Conservation (phyloP, 495 filamentous ascomycete genomes). For the Hypoxylon crocopeplum region DNA sequence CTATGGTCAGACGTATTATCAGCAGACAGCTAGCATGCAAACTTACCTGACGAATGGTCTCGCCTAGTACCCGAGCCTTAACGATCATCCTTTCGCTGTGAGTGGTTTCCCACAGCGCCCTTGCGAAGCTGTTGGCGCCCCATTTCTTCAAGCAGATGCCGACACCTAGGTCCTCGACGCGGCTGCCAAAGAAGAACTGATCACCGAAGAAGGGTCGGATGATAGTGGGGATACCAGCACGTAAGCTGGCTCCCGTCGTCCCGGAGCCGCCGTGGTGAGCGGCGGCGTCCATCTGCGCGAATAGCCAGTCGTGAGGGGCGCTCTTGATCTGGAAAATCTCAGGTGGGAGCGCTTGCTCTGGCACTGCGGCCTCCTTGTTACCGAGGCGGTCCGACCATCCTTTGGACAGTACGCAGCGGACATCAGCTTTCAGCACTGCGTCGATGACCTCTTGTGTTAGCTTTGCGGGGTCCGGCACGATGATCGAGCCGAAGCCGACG, state of each 20-base stretch:
- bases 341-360: slow-evolving; percentile 76
- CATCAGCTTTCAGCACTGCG: slow-evolving; percentile 88
- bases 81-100: slow-evolving; percentile 87
- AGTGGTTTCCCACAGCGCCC: slow-evolving; percentile 91
- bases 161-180: slow-evolving; percentile 91
- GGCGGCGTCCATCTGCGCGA: slow-evolving; percentile 91
- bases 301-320: slow-evolving; percentile 97
- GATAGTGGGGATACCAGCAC: slow-evolving; percentile 92
- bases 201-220: slow-evolving; percentile 98
- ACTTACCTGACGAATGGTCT: slow-evolving; percentile 84
- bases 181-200: slow-evolving; percentile 91
- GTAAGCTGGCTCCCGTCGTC: slow-evolving; percentile 91
- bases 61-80: slow-evolving; percentile 81
- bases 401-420: slow-evolving; percentile 94
- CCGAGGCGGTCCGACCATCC: slow-evolving; percentile 92
- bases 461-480: slow-evolving; percentile 87
- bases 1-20: slow-evolving; percentile 17
- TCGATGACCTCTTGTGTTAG: slow-evolving; percentile 90
- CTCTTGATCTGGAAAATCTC: slow-evolving; percentile 88
- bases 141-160: slow-evolving; percentile 89
- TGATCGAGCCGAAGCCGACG: slow-evolving; percentile 94
- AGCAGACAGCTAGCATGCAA: neutral
- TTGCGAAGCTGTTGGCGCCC: slow-evolving; percentile 79
- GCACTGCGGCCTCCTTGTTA: slow-evolving; percentile 54
- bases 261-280: slow-evolving; percentile 95